Base-by-base conservation (phyloP, 208 protist genomes). In the Angomonas desouzai region DNA sequence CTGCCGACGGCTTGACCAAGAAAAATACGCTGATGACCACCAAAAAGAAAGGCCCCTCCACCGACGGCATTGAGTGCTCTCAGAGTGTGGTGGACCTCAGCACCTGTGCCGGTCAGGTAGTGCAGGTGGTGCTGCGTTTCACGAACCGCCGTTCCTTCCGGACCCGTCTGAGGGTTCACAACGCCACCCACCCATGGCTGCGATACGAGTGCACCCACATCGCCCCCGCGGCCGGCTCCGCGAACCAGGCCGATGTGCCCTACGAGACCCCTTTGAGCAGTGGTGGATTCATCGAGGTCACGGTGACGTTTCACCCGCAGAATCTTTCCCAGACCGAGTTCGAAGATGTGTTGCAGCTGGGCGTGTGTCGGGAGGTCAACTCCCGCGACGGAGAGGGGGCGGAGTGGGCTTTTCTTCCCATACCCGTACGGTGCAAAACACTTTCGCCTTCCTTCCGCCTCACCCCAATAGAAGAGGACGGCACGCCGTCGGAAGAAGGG, bases 251-350 rank as follows among this genome's bases (percentile, higher is more conserved):
- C 7, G 22, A 48, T 4, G 62, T 61, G n/a, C 32, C 65, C 13
- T 47, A 62, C 20, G 70, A 73, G 60, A 63, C 67, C 25, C 73
- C 73, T 45, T 69, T 93, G 64, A 83, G 66, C 58, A 91, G 72
- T 55, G 86, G 86, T 32, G 89, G 87, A n/a, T 96, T 82, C 68
- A 70, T 96, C 13, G 86, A 93, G 62, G 83, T 96, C 23, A 70
- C 68, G 40, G 77, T 96, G 2, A 40, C 64, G 48, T 96, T 93
- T 62, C 47, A 70, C 36, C 86, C 89, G 0, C 64, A 76, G 48
- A 79, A 83, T 57, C 66, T 55, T 36, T 65, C 75, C 13, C 79
- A 79, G 48, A 76, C 78, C 22, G 36, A 57, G n/a, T 29, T 96
- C 47, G 70, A 58, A 3, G 55, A 69, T 27, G 45, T 76, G 40